phyloP scores from a whole-genome alignment of 805 yeast species.

The Nakazawaea laoshanensis region DNA sequence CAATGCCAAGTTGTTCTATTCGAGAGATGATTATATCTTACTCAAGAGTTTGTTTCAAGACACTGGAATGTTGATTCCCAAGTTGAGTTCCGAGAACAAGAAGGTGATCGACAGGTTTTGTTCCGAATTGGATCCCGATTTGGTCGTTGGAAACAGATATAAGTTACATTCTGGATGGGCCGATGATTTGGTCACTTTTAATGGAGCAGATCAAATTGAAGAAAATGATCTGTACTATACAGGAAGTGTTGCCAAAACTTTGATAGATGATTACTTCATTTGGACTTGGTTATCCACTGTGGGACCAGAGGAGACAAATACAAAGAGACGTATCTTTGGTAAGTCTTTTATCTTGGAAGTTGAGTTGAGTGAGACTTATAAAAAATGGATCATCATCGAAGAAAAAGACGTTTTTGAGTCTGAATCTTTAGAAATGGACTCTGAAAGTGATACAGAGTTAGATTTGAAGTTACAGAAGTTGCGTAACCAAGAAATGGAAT shows the following conservation, averaged over 20 bases:
- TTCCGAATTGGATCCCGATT: constrained; percentile 21
- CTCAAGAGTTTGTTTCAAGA: constrained; percentile 64
- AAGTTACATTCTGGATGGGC: constrained; percentile 28
- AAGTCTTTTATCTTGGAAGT: constrained; percentile 77
- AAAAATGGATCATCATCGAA: constrained; percentile 71
- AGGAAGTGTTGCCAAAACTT: constrained; percentile 48
- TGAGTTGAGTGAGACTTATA: constrained; percentile 63
- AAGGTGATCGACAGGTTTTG: constrained; percentile 38
- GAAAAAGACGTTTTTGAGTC: constrained; percentile 40
- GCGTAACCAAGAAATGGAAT: constrained; percentile 4
- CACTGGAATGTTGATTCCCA: constrained; percentile 44
- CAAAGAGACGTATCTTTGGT: constrained; percentile 65
- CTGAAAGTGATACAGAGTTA: constrained; percentile 3
- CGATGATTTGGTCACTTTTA: constrained; percentile 16
- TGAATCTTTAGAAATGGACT: neutral
- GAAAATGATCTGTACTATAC: constrained; percentile 26
- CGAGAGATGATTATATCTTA: constrained; percentile 71
- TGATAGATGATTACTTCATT: constrained; percentile 79
- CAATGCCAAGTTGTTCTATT: constrained; percentile 58
- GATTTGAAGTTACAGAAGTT: constrained; percentile 9
- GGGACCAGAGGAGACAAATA: constrained; percentile 62
- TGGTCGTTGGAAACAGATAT: constrained; percentile 18
- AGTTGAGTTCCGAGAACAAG: constrained; percentile 67
- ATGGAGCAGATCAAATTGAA: constrained; percentile 2
- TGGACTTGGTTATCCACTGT: constrained; percentile 87